phyloP scores from a whole-genome alignment of 805 yeast species.

The Spathaspora gorwiae region DNA sequence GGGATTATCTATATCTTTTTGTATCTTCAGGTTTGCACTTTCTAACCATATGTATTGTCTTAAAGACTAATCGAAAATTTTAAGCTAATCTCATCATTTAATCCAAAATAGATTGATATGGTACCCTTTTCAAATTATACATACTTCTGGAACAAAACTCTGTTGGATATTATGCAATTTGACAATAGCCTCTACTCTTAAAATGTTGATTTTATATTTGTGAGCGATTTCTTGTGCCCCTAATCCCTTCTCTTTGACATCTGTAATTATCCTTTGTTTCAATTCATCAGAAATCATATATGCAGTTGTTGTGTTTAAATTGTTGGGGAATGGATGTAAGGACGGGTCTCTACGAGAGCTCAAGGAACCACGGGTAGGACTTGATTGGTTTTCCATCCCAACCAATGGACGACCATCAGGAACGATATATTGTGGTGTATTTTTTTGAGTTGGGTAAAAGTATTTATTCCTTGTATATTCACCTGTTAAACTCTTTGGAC shows the following conservation, averaged over 20 bases:
- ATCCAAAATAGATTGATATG: neutral
- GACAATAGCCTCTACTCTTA: constrained; percentile 85
- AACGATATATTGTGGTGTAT: constrained; percentile 67
- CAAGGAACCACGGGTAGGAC: neutral
- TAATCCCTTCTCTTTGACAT: constrained; percentile 46
- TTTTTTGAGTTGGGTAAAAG: constrained; percentile 60
- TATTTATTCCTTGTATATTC: constrained; percentile 76
- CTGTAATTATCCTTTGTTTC: constrained; percentile 57
- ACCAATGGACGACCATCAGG: constrained; percentile 44
- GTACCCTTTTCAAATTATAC: constrained; percentile 23
- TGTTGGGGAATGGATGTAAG: constrained; percentile 81
- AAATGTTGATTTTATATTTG: constrained; percentile 72
- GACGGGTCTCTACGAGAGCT: constrained; percentile 19
- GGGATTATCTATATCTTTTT: neutral
- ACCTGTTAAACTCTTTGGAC: constrained; percentile 80
- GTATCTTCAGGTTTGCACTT: constrained; percentile 3
- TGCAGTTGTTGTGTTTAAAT: constrained; percentile 66
- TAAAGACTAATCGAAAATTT: constrained; percentile 71
- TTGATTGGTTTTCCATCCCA: neutral
- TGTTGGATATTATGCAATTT: constrained; percentile 64
- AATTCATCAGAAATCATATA: constrained; percentile 53
- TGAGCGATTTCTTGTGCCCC: constrained; percentile 73
- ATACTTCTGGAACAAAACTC: constrained; percentile 55
- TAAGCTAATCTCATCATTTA: constrained; percentile 43
- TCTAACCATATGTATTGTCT: constrained; percentile 60